phyloP scores from a whole-genome alignment of 2,329 filamentous ascomycete genomes.

The Metarhizium album region DNA sequence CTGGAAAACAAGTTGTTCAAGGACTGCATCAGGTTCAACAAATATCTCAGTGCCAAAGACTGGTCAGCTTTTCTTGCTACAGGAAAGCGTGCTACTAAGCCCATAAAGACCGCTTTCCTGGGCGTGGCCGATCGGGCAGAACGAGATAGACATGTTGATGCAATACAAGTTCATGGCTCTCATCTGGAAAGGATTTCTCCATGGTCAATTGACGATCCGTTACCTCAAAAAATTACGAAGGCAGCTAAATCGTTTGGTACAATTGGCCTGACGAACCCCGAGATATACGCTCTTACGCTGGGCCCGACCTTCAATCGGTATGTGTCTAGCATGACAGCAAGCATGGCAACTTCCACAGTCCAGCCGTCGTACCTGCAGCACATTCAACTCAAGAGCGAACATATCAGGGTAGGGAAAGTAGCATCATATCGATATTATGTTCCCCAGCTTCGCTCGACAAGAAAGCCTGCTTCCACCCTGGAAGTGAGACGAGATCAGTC shows the following conservation, averaged over 20 bases:
- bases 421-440: conserved; percentile 24
- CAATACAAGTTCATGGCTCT: conserved; percentile 6
- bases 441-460: not conserved
- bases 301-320: conserved; percentile 26
- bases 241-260: conserved; percentile 18
- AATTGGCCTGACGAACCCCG: conserved; percentile 24
- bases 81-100: conserved; percentile 25
- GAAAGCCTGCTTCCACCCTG: not conserved
- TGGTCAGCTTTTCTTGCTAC: conserved; percentile 45
- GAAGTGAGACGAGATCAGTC: not conserved
- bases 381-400: conserved; percentile 25
- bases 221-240: conserved; percentile 20
- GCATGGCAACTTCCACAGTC: conserved; percentile 19
- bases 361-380: conserved; percentile 23
- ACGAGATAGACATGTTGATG: conserved; percentile 8
- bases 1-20: conserved; percentile 45
- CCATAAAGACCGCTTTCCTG: conserved; percentile 14
- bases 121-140: conserved; percentile 14
- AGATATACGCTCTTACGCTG: conserved; percentile 25
- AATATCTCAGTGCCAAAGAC: conserved; percentile 44
- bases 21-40: conserved; percentile 48
- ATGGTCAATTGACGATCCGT: conserved; percentile 24
- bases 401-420: conserved; percentile 24
- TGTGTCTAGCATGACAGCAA: conserved; percentile 25
- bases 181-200: conserved; percentile 15